Percentiles rank a stretch among this genome's conserved stretches.
Evolutionary conservation across 164 flowering plant species (phyloP).

Genomic region (Cinnamomum micranthum): DNA sequence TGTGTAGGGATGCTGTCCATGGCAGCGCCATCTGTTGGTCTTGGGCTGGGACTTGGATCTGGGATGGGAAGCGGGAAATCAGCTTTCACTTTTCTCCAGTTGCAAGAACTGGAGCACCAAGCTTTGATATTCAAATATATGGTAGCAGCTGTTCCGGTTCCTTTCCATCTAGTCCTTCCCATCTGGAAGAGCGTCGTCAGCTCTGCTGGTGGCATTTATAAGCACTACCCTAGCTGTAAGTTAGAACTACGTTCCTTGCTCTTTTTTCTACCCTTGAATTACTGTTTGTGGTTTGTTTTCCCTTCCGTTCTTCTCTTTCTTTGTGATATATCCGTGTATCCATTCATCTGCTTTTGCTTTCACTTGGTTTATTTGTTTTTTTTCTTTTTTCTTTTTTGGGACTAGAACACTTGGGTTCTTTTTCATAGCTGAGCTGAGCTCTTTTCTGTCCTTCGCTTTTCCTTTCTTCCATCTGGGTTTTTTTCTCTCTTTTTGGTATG

Average conservation of each 20-base stretch:
- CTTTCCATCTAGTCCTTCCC: slow-evolving; percentile 47
- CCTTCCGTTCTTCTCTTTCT: not conserved
- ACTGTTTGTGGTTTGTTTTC: not conserved
- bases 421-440: not conserved
- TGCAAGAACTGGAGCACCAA: slow-evolving; percentile 54
- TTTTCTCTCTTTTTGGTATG: not conserved
- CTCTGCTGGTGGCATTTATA: slow-evolving; percentile 19
- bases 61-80: slow-evolving; percentile 13
- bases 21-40: slow-evolving; percentile 25
- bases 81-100: slow-evolving; percentile 47
- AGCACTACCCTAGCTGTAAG: slow-evolving; percentile 32
- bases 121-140: slow-evolving; percentile 45
- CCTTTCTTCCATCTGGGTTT: not conserved
- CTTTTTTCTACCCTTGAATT: not conserved
- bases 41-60: slow-evolving; percentile 31
- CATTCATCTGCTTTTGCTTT: not conserved
- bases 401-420: not conserved
- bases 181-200: slow-evolving; percentile 46
- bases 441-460: not conserved
- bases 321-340: not conserved
- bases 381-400: not conserved
- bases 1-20: slow-evolving; percentile 19
- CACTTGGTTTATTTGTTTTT: not conserved
- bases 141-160: slow-evolving; percentile 43
- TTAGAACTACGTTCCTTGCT: not conserved